Percentiles rank a stretch among this genome's conserved stretches.
These are phyloP conservation scores for Wickerhamomyces bisporus DNA, from an alignment of 805 yeast species.

Conservation along the genomic window DNA sequence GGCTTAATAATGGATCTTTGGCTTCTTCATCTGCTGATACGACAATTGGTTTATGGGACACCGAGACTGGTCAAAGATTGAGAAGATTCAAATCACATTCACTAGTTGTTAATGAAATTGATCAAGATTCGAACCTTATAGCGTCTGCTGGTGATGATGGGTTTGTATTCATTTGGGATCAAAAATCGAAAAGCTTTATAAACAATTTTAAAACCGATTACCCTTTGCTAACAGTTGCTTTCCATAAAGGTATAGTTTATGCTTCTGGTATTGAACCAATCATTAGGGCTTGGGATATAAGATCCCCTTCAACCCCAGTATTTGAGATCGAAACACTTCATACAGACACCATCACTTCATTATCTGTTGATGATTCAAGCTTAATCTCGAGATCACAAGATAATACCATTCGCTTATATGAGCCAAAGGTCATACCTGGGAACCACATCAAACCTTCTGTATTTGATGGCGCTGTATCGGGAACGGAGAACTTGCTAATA, in stretches of 20 bases:
- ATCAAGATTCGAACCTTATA: slow-evolving; percentile 27
- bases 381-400: slow-evolving; percentile 51
- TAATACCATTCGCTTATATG: slow-evolving; percentile 52
- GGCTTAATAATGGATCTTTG: slow-evolving; percentile 44
- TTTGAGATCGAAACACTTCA: slow-evolving; percentile 44
- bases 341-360: slow-evolving; percentile 50
- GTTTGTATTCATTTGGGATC: slow-evolving; percentile 55
- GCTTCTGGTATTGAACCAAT: slow-evolving; percentile 67
- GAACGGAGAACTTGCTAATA: slow-evolving; percentile 46
- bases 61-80: slow-evolving; percentile 46
- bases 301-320: slow-evolving; percentile 35
- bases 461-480: slow-evolving; percentile 55
- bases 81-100: slow-evolving; percentile 51
- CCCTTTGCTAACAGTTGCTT: slow-evolving; percentile 54
- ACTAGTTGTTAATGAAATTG: slow-evolving; percentile 52
- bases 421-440: slow-evolving; percentile 33
- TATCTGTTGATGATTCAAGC: slow-evolving; percentile 43
- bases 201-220: slow-evolving; percentile 39
- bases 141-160: slow-evolving; percentile 70
- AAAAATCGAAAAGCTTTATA: slow-evolving; percentile 43
- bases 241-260: slow-evolving; percentile 40
- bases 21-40: slow-evolving; percentile 57
- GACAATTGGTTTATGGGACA: slow-evolving; percentile 60
- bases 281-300: slow-evolving; percentile 53
- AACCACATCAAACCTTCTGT: slow-evolving; percentile 39